These are phyloP conservation scores for Ceratobasidium theobromae DNA, from an alignment of 1,284 basidiomycete genomes.

Conservation along the genomic window DNA sequence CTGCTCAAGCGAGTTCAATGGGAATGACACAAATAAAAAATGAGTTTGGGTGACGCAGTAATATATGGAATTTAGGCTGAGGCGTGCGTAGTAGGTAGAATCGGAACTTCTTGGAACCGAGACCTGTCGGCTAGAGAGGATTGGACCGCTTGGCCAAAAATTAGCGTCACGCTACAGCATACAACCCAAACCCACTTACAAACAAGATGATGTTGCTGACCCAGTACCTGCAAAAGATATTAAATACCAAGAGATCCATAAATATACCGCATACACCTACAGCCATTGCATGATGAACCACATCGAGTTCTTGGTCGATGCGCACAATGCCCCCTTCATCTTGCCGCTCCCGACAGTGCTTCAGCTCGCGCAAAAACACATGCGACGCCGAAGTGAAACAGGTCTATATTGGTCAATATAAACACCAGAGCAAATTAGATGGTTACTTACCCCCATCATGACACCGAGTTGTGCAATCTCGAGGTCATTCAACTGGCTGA, in stretches of 20 bases:
- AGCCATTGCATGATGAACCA: neutral
- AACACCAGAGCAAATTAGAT: neutral
- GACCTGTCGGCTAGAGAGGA: too few species aligned
- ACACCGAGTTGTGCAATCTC: conserved; percentile 16
- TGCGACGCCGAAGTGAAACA: conserved; percentile 12
- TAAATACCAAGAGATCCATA: neutral
- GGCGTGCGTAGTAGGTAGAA: too few species aligned
- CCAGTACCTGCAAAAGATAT: neutral
- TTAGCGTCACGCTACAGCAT: too few species aligned
- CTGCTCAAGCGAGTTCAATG: neutral
- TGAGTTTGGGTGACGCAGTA: too few species aligned
- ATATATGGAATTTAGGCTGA: too few species aligned
- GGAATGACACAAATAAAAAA: neutral
- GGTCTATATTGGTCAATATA: neutral
- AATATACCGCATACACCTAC: neutral
- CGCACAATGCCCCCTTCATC: conserved; percentile 1
- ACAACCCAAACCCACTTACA: neutral
- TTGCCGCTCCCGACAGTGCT: neutral
- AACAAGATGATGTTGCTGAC: conserved; percentile 2
- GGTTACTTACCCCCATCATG: conserved; percentile 5
- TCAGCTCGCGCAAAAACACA: conserved; percentile 1
- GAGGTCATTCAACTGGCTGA: neutral
- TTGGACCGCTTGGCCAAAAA: too few species aligned
- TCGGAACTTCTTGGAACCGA: too few species aligned
- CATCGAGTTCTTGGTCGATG: neutral